Conservation (phyloP, 768 basidiomycete genomes). For the Hortiboletus flavorubellus region DNA sequence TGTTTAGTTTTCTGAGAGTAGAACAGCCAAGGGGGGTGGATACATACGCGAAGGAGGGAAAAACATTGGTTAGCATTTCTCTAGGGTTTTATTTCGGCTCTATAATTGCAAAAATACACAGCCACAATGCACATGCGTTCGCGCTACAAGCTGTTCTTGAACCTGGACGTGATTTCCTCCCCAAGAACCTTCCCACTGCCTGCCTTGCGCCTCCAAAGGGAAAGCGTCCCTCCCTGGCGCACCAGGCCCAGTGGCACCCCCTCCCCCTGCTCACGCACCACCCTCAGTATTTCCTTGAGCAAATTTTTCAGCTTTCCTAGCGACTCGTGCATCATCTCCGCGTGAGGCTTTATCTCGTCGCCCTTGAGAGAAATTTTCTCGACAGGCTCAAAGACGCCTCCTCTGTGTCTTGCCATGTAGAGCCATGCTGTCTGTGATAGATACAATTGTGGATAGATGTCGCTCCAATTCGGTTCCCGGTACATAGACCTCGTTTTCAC, state of each 20-base stretch:
- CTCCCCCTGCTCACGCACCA: slow-evolving; percentile 51
- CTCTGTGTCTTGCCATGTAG: slow-evolving; percentile 55
- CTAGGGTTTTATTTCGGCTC: background rate
- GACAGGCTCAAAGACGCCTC: slow-evolving; percentile 50
- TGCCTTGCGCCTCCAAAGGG: slow-evolving; percentile 46
- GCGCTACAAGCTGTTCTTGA: background rate
- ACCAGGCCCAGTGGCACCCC: slow-evolving; percentile 55
- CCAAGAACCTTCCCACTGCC: slow-evolving; percentile 21
- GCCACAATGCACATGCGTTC: slow-evolving; percentile 3
- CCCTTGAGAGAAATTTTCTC: slow-evolving; percentile 43
- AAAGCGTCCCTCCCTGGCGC: slow-evolving; percentile 39
- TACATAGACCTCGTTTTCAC: slow-evolving; percentile 29
- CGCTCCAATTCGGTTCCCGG: slow-evolving; percentile 49
- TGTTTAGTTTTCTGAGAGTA: background rate
- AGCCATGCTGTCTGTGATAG: slow-evolving; percentile 65
- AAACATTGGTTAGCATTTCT: background rate
- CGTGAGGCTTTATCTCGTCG: slow-evolving; percentile 21
- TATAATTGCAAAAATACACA: slow-evolving; percentile 4
- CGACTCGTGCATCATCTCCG: slow-evolving; percentile 17
- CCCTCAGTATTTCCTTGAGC: slow-evolving; percentile 39
- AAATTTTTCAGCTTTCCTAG: slow-evolving; percentile 27
- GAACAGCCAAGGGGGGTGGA: slow-evolving; percentile 1
- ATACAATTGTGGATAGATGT: slow-evolving; percentile 62
- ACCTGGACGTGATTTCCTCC: slow-evolving; percentile 23
- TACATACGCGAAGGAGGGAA: background rate